Conservation (phyloP, 192 early-diverging fungal species). For the Linnemannia hyalina region DNA sequence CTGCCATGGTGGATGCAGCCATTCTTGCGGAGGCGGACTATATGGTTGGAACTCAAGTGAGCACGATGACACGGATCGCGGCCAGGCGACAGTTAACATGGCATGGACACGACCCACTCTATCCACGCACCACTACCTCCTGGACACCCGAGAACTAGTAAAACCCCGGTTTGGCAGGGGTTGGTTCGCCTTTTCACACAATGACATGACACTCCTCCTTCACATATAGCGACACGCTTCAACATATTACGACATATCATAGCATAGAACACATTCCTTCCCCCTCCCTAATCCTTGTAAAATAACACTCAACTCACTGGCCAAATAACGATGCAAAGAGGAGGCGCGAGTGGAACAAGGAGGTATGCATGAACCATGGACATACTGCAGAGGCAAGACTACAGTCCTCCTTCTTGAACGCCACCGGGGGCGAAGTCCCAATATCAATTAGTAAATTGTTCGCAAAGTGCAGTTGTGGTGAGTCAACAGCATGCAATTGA, state of each 20-base stretch:
- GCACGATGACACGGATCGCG: slow-evolving; percentile 37
- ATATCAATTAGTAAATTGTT: not conserved
- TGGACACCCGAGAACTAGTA: slow-evolving; percentile 8
- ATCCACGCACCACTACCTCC: slow-evolving; percentile 33
- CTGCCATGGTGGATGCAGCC: slow-evolving; percentile 41
- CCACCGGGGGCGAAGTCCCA: slow-evolving; percentile 34
- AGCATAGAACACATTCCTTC: not conserved
- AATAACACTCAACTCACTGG: not conserved
- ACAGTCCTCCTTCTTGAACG: not conserved
- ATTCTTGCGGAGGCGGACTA: slow-evolving; percentile 38
- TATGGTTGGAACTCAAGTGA: slow-evolving; percentile 34
- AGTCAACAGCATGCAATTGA: not conserved
- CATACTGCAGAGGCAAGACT: not conserved
- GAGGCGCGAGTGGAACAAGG: not conserved
- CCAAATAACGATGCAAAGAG: not conserved
- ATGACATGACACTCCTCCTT: not conserved
- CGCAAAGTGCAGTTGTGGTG: not conserved
- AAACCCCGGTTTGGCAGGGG: not conserved
- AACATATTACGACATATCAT: not conserved
- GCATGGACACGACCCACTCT: slow-evolving; percentile 22
- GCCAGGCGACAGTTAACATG: slow-evolving; percentile 30
- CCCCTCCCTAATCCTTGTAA: not conserved
- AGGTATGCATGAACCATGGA: not conserved
- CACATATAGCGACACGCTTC: not conserved
- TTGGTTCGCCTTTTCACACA: not conserved